Base-by-base conservation (phyloP, 306 rosid genomes). In the Argentina anserina region DNA sequence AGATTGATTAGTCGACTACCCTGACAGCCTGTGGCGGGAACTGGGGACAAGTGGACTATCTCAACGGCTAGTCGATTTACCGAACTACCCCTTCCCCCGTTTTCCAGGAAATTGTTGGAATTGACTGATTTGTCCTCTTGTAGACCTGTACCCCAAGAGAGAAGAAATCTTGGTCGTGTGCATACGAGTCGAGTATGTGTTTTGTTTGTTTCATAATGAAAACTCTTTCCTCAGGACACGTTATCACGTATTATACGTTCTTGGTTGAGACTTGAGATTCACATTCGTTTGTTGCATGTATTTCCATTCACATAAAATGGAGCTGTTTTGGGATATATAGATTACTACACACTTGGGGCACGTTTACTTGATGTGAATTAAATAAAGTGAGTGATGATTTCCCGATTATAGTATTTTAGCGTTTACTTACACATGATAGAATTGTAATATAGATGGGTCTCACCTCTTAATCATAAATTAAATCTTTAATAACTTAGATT, bases 21-120 rank as follows among this genome's bases (percentile, higher is more conserved):
- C 13, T 7, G 29, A 70, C 80, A 70, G 39, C 71, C 71, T 28
- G 15, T 3, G 66, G 66, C 49, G 14, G 70, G 67, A 46, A 52
- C 28, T 6, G 13, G 55, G 56, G 28, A 46, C 65, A 12, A 9
- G 15, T 28, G 1, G 40, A 45, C 40, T 12, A 59, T 31, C 46
- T 76, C 60, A 34, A 69, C 37, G 34, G 11, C 0, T 2, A 26
- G 0, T 0, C 8, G 14, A 21, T 61, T 77, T 77, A 77, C 80
- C 3, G 0, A 76, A 69, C 23, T 46, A 11, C 75, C 56, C 80
- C 2, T 64, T 4, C 10, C 21, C 6, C 10, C 18, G 0, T 9
- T 2, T 43, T n/a, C 10, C 26, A 0, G 36, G 60, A 49, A 69
- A 20, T 29, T 33, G 52, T 43, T 9, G 5, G 18, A 23, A 4